Conservation (phyloP, 768 basidiomycete genomes). For the Suillus lakei region DNA sequence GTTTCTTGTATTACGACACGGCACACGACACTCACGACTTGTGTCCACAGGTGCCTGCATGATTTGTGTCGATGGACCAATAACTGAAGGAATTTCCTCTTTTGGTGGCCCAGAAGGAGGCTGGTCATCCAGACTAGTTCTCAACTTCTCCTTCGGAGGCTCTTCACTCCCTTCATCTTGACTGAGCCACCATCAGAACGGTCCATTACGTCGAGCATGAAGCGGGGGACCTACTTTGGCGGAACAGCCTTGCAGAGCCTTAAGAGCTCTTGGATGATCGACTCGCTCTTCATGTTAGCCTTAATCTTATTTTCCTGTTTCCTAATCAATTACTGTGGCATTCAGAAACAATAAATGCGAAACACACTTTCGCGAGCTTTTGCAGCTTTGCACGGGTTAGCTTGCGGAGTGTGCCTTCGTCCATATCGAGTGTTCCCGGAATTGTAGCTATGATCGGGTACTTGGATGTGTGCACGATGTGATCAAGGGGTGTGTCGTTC, state of each 20-base stretch:
- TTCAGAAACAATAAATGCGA: not conserved
- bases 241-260: conserved; percentile 4
- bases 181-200: conserved; percentile 14
- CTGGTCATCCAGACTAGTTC: not conserved
- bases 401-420: conserved; percentile 25
- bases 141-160: conserved; percentile 19
- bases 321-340: not conserved
- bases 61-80: conserved; percentile 11
- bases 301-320: conserved; percentile 25
- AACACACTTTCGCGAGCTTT: conserved; percentile 30
- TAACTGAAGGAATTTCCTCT: not conserved
- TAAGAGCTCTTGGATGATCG: conserved; percentile 28
- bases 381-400: conserved; percentile 29
- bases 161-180: conserved; percentile 16
- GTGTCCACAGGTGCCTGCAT: conserved; percentile 20
- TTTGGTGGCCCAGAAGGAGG: conserved; percentile 1
- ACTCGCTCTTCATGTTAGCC: conserved; percentile 31
- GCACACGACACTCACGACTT: conserved; percentile 29
- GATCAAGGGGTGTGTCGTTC: not conserved
- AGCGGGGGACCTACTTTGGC: not conserved
- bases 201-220: conserved; percentile 14
- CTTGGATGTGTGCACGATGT: not conserved
- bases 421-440: conserved; percentile 2
- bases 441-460: not conserved
- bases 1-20: conserved; percentile 13